Evolutionary conservation across 768 basidiomycete species (phyloP).

Genomic region (Russula earlei): DNA sequence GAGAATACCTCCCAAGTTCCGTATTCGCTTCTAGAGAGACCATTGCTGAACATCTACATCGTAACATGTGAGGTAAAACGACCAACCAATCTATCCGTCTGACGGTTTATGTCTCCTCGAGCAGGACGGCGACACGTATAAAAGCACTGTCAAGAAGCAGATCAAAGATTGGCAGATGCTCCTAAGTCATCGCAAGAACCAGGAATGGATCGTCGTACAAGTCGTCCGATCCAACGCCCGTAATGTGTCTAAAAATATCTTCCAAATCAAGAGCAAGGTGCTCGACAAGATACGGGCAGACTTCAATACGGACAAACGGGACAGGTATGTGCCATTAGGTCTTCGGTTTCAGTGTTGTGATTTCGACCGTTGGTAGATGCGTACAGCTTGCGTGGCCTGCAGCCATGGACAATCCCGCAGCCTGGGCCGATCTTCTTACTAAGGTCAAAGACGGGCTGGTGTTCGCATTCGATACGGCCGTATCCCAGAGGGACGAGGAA

Average conservation of each 20-base stretch:
- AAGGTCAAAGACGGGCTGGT: conserved; percentile 87
- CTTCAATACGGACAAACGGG: conserved; percentile 83
- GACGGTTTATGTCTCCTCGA: conserved; percentile 11
- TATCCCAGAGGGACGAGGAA: conserved; percentile 80
- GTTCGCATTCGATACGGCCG: conserved; percentile 71
- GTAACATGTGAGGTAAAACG: conserved; percentile 75
- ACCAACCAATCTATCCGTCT: conserved; percentile 5
- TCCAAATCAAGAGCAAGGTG: conserved; percentile 76
- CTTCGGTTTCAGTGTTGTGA: neutral
- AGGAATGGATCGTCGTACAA: conserved; percentile 91
- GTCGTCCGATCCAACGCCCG: conserved; percentile 67
- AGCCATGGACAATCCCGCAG: conserved; percentile 61
- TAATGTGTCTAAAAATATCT: conserved; percentile 53
- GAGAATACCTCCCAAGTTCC: conserved; percentile 71
- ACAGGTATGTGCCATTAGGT: conserved; percentile 43
- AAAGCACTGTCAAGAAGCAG: conserved; percentile 65
- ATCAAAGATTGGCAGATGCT: conserved; percentile 86
- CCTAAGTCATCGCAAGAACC: conserved; percentile 60
- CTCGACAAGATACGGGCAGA: conserved; percentile 87
- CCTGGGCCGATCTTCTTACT: conserved; percentile 81
- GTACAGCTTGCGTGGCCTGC: conserved; percentile 72
- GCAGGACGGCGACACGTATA: conserved; percentile 69
- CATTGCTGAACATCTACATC: conserved; percentile 79
- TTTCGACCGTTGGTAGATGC: conserved; percentile 41
- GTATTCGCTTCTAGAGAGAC: conserved; percentile 72